phyloP scores from a whole-genome alignment of 129 eudicot genomes.

The Kitagawia praeruptora region DNA sequence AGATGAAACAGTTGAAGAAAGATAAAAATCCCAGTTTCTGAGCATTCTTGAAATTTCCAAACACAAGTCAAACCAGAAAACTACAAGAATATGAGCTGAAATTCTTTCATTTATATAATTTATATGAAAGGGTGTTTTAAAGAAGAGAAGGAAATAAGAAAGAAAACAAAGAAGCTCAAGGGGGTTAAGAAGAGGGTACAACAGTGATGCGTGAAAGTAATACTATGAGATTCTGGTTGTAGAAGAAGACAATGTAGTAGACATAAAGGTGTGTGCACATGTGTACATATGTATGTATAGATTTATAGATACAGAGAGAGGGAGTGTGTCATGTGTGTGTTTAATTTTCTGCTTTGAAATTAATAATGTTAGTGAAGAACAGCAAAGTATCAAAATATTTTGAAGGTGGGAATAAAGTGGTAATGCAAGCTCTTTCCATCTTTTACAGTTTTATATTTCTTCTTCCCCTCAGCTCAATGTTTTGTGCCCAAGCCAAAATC shows the following conservation, averaged over 20 bases:
- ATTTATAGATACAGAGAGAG: constrained; percentile 6
- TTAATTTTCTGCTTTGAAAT: background rate
- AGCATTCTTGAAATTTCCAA: constrained; percentile 32
- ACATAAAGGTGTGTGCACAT: constrained; percentile 17
- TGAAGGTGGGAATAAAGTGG: constrained; percentile 44
- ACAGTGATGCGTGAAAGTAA: constrained; percentile 20
- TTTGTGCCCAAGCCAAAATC: constrained; percentile 16
- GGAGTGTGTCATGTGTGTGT: constrained; percentile 3
- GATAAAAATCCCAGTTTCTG: constrained; percentile 28
- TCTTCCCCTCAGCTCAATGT: constrained; percentile 1
- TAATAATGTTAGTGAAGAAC: constrained; percentile 26
- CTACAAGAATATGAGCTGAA: constrained; percentile 19
- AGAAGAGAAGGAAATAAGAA: background rate
- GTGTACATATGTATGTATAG: background rate
- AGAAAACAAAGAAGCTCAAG: constrained; percentile 14
- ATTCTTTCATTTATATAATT: constrained; percentile 39
- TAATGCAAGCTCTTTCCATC: background rate
- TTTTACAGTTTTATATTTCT: background rate
- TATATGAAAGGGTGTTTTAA: constrained; percentile 1
- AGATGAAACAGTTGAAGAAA: constrained; percentile 18
- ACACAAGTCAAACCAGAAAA: constrained; percentile 29
- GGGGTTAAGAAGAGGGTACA: constrained; percentile 22
- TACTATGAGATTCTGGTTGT: constrained; percentile 29
- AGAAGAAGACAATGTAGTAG: constrained; percentile 43
- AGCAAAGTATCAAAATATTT: constrained; percentile 34